These are phyloP conservation scores for Paramarasmius palmivorus DNA, from an alignment of 1,284 basidiomycete genomes.

Conservation along the genomic window DNA sequence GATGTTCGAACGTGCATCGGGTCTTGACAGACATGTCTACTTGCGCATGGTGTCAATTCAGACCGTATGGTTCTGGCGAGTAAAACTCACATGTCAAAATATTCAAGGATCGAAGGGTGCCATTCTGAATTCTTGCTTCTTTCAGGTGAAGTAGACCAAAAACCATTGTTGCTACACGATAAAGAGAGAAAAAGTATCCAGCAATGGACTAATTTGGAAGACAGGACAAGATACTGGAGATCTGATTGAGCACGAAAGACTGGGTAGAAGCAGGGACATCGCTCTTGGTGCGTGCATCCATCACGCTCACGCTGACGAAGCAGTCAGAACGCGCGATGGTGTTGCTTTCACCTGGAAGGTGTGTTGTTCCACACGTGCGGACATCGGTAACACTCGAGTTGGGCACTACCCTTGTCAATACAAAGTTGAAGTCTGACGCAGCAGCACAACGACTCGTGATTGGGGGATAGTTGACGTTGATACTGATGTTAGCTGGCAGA, in stretches of 20 bases:
- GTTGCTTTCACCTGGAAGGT: slow-evolving; percentile 41
- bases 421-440: slow-evolving; percentile 39
- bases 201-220: slow-evolving; percentile 1
- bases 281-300: slow-evolving; percentile 41
- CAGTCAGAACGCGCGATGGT: slow-evolving; percentile 38
- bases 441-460: slow-evolving; percentile 35
- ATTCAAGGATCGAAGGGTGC: too few relatives aligned
- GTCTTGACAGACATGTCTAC: too few relatives aligned
- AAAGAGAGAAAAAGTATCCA: neutral
- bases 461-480: slow-evolving; percentile 55
- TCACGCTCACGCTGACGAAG: slow-evolving; percentile 47
- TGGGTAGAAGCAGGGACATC: slow-evolving; percentile 44
- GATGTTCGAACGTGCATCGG: too few relatives aligned
- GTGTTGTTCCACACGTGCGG: slow-evolving; percentile 38
- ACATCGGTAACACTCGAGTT: slow-evolving; percentile 36
- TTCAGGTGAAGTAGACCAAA: too few relatives aligned
- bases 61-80: too few relatives aligned
- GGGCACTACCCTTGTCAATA: slow-evolving; percentile 41
- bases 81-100: neutral
- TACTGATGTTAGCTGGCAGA: slow-evolving; percentile 38
- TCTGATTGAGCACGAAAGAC: slow-evolving; percentile 34
- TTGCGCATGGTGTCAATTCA: too few relatives aligned
- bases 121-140: too few relatives aligned
- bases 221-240: slow-evolving; percentile 33
- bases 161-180: too few relatives aligned